A percentile compares a stretch with the other conserved stretches of the same genome.
Evolutionary conservation across 2,329 filamentous ascomycete species (phyloP).

Genomic region (Penicillium digitatum): DNA sequence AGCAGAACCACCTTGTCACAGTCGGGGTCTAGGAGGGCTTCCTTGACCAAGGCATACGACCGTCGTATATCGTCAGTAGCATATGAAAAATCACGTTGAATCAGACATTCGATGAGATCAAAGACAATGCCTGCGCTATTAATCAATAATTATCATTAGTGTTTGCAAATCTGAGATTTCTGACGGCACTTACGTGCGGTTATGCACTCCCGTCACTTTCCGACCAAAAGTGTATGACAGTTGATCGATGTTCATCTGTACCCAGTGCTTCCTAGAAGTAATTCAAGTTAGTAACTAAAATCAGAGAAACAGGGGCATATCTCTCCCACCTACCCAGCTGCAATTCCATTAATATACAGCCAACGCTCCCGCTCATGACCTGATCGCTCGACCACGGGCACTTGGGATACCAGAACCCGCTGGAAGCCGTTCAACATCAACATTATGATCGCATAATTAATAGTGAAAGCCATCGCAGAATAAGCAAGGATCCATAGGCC

Average conservation of each 20-base stretch:
- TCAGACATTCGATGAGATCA: constrained; percentile 70
- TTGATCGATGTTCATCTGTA: constrained; percentile 66
- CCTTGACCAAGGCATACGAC: constrained; percentile 60
- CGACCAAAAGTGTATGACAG: constrained; percentile 69
- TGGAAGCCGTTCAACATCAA: constrained; percentile 43
- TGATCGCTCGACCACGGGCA: constrained; percentile 24
- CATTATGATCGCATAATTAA: constrained; percentile 31
- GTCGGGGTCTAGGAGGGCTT: constrained; percentile 57
- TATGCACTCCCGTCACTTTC: constrained; percentile 69
- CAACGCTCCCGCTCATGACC: constrained; percentile 63
- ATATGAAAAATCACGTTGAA: constrained; percentile 71
- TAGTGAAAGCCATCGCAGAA: constrained; percentile 23
- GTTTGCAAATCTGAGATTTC: background rate
- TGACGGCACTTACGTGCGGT: constrained; percentile 54
- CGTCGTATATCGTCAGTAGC: constrained; percentile 62
- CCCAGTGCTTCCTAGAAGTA: constrained; percentile 46
- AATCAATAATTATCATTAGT: background rate
- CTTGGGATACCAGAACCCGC: constrained; percentile 45
- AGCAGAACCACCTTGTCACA: constrained; percentile 69
- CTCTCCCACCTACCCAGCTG: constrained; percentile 29
- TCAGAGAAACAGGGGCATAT: constrained; percentile 39
- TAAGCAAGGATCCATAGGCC: constrained; percentile 29
- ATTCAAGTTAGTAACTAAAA: constrained; percentile 5
- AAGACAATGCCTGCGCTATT: constrained; percentile 61
- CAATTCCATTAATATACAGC: constrained; percentile 76